These are phyloP conservation scores for Fusarium tricinctum DNA, from an alignment of 2,329 filamentous ascomycete genomes.

Conservation along the genomic window DNA sequence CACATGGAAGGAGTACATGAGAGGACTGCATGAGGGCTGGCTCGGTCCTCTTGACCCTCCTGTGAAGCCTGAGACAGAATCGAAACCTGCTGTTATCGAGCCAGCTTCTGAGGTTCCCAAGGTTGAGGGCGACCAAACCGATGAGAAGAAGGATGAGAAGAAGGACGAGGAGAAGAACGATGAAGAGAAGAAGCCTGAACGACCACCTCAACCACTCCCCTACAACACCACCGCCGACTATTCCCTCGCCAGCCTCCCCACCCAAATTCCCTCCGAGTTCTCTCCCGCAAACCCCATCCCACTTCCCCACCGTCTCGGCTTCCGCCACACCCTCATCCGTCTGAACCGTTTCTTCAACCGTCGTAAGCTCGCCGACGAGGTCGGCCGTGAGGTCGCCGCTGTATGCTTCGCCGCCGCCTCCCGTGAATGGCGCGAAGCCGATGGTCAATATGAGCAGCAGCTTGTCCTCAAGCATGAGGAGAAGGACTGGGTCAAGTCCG, in stretches of 20 bases:
- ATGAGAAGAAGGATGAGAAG: slow-evolving; percentile 60
- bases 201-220: slow-evolving; percentile 74
- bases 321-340: slow-evolving; percentile 88
- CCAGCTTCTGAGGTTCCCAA: slow-evolving; percentile 43
- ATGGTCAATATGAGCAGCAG: slow-evolving; percentile 60
- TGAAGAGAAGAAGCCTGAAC: slow-evolving; percentile 68
- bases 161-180: slow-evolving; percentile 58
- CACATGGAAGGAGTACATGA: slow-evolving; percentile 97
- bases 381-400: slow-evolving; percentile 89
- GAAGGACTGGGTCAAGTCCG: slow-evolving; percentile 85
- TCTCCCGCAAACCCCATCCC: slow-evolving; percentile 79
- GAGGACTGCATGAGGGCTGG: slow-evolving; percentile 96
- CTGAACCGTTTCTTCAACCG: slow-evolving; percentile 90
- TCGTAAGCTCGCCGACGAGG: slow-evolving; percentile 85
- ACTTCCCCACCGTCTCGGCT: slow-evolving; percentile 92
- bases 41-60: slow-evolving; percentile 83
- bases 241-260: slow-evolving; percentile 72
- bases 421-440: slow-evolving; percentile 64
- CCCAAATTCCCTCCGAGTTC: slow-evolving; percentile 77
- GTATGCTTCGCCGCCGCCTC: slow-evolving; percentile 77
- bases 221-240: slow-evolving; percentile 84
- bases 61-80: slow-evolving; percentile 49
- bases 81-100: slow-evolving; percentile 47
- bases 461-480: slow-evolving; percentile 78
- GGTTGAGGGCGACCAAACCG: slow-evolving; percentile 49